Evolutionary conservation across 2,329 filamentous ascomycete species (phyloP), one percentile per base, ranked within the genome.

Genomic region (Stemphylium vesicarium): DNA sequence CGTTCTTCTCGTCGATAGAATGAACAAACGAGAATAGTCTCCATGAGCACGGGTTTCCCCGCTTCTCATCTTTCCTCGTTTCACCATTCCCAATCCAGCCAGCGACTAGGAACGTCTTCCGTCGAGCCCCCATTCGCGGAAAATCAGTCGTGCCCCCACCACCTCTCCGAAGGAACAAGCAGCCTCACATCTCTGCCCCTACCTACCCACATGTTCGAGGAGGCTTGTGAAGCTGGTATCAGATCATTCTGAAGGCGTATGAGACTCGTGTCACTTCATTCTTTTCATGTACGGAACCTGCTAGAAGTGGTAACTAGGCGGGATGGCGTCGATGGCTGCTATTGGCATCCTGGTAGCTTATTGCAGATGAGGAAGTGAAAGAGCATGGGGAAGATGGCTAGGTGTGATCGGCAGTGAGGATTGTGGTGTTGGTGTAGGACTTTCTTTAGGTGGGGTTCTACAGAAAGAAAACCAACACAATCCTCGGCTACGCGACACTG

Each of bases 311-410:
- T 50, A 64, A 54, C 37, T 50, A 46, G 33, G n/a, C 11, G 8
- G 4, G 11, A 20, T 11, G 12, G 26, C 57, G 60, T 68, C 18
- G 62, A 65, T 55, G 24, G 51, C 63, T 63, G 65, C 37, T 68
- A 68, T 66, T 53, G 36, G 46, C 13, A 56, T 55, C 65, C 63
- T 59, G 51, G 63, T 59, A 48, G 22, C 22, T 55, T 67, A 67
- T 64, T 53, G 43, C 50, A 49, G 41, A 50, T 29, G 15, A 18
- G 16, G 37, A 32, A 18, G 24, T 20, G 32, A 16, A 35, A 22
- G 49, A 32, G 41, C 37, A 38, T 35, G 40, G 26, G 20, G 38
- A 29, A 10, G 31, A 20, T 49, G 26, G 41, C 35, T 39, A 41
- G 15, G 40, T 22, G 31, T 29, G 55, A 47, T 42, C 51, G 41